Evolutionary conservation across 306 rosid genomes (phyloP), one percentile per base, ranked within the genome.

Genomic region (Potentilla sterilis): DNA sequence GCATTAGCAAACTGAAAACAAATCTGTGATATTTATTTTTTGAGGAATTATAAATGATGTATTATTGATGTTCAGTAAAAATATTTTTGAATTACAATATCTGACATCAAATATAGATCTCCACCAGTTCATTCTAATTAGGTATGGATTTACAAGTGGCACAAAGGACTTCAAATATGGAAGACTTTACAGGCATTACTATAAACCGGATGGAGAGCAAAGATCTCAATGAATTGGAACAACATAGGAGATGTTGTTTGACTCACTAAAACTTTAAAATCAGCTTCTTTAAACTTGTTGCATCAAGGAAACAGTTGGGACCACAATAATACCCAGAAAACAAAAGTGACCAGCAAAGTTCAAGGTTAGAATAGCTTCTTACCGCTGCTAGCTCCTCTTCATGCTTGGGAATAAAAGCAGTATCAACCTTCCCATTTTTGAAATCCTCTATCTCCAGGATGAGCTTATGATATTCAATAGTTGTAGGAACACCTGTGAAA

Each of bases 391-490:
- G 83, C 82, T 92, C 99, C 63, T 90, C 83, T 83, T 90, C 97
- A 15, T 95, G 99, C 80, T 90, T 95, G 58, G 99, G 97, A 83
- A 92, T 95, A 75, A 95, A 95, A 58, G 97, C 97, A 14, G 97
- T 95, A 77, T 92, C 97, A 76, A 95, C 98, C 63, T 92, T 92
- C 52, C 97, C 98, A 76, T 81, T 85, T 81, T 74, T 90, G 86
- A 95, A 95, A 87, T 95, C 98, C 97, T 95, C 97, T 54, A 89
- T 74, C 72, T 95, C 96, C 55, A 95, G 96, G 86, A 95, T 95
- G 61, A 95, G 97, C 84, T 95, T 95, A 83, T 95, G 98, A 86
- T 95, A 95, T 34, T 95, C 99, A 61, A 95, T 92, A 79, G 99
- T 95, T n/a, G 99, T 95, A 61, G 99, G 99, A 82, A 95, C 91